These are phyloP conservation scores for Arthroderma sp. DNA, from an alignment of 2,329 filamentous ascomycete genomes.

Conservation along the genomic window DNA sequence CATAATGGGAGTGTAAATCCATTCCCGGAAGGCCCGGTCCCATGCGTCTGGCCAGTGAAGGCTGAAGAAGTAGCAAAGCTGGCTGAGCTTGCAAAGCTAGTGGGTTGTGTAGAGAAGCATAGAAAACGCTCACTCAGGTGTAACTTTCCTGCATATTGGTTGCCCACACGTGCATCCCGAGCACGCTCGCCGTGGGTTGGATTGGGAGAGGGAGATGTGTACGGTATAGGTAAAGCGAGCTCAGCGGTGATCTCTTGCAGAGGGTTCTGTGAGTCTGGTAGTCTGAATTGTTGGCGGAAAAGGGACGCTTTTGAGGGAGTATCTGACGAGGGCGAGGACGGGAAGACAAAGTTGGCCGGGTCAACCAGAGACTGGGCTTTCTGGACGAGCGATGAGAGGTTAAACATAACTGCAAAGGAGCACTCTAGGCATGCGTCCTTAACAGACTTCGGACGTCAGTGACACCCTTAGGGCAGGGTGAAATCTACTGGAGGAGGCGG, in stretches of 20 bases:
- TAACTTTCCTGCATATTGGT: slow-evolving; percentile 81
- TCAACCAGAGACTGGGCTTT: slow-evolving; percentile 94
- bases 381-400: slow-evolving; percentile 71
- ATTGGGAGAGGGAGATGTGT: slow-evolving; percentile 27
- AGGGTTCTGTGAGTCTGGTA: slow-evolving; percentile 82
- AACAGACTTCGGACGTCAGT: too few species aligned
- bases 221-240: slow-evolving; percentile 68
- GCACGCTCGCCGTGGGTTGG: slow-evolving; percentile 47
- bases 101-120: slow-evolving; percentile 89
- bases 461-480: too few species aligned
- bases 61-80: slow-evolving; percentile 66
- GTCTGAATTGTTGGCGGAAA: slow-evolving; percentile 92
- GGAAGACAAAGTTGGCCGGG: slow-evolving; percentile 63
- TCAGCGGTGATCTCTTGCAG: slow-evolving; percentile 95
- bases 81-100: slow-evolving; percentile 70
- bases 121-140: slow-evolving; percentile 90
- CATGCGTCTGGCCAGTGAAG: slow-evolving; percentile 87
- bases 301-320: slow-evolving; percentile 83
- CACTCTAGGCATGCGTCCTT: background rate
- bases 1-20: slow-evolving; percentile 91
- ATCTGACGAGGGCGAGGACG: slow-evolving; percentile 59
- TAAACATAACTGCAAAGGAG: slow-evolving; percentile 37
- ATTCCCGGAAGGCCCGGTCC: slow-evolving; percentile 83
- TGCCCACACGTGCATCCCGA: slow-evolving; percentile 53
- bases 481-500: too few species aligned